Evolutionary conservation across 129 eudicot genomes (phyloP).

Genomic region (Chrysanthemum makinoi): DNA sequence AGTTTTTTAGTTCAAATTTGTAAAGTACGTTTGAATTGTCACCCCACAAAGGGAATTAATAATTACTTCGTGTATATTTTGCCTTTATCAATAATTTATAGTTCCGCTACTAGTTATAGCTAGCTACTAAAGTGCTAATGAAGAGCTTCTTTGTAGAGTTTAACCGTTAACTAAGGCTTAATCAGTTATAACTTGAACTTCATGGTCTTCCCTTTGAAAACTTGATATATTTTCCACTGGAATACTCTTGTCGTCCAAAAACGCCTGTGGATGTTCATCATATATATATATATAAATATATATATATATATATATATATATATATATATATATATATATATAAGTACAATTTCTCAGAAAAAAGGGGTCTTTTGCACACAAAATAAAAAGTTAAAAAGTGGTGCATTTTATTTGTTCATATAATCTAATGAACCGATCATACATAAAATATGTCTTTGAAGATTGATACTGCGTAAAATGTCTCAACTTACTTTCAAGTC

Average conservation of each 20-base stretch:
- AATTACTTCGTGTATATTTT: not conserved
- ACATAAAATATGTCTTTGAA: too few relatives aligned
- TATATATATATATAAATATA: not conserved
- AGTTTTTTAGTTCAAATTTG: not conserved
- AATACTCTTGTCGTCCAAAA: slow-evolving; percentile 55
- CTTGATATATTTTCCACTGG: slow-evolving; percentile 54
- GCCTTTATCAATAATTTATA: not conserved
- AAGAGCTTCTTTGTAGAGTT: slow-evolving; percentile 16
- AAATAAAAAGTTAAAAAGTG: too few relatives aligned
- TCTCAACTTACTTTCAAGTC: too few relatives aligned
- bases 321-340: too few relatives aligned
- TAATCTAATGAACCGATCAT: too few relatives aligned
- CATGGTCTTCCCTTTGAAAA: slow-evolving; percentile 42
- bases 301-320: too few relatives aligned
- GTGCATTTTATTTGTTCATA: too few relatives aligned
- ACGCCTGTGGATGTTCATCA: slow-evolving; percentile 42
- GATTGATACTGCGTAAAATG: too few relatives aligned
- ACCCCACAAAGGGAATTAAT: not conserved
- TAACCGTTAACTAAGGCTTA: not conserved
- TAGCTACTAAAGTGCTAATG: not conserved
- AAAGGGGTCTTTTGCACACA: too few relatives aligned
- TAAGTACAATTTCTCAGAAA: not conserved
- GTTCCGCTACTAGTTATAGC: not conserved
- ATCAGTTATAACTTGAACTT: slow-evolving; percentile 41
- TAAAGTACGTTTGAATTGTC: not conserved